Evolutionary conservation across 345 rosid species (phyloP).

Genomic region (Eucalyptus lansdowneana): DNA sequence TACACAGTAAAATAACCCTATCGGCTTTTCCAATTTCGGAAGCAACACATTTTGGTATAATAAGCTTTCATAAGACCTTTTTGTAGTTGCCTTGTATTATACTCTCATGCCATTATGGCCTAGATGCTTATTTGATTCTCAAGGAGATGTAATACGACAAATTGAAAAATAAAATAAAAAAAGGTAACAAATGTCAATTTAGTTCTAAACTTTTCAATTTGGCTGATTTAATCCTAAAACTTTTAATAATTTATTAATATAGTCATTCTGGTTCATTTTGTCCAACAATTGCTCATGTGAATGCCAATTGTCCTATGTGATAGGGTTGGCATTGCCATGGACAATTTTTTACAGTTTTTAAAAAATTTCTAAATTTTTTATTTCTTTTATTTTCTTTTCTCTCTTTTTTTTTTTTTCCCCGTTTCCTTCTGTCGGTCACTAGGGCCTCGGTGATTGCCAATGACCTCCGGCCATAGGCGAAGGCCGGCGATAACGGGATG

Average conservation of each 20-base stretch:
- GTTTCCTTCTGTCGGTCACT: fast-evolving
- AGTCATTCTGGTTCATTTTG: neutral
- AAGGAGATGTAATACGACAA: neutral
- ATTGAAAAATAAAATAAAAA: neutral
- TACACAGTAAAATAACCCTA: neutral
- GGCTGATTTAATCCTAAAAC: fast-evolving
- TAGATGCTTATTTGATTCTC: neutral
- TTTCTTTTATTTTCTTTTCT: fast-evolving
- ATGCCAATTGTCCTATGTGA: fast-evolving
- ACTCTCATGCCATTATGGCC: neutral
- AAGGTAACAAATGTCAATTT: neutral
- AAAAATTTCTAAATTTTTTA: neutral
- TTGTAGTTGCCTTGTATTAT: neutral
- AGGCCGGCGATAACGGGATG: neutral
- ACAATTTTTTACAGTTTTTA: neutral
- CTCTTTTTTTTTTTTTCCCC: fast-evolving
- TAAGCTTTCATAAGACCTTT: neutral
- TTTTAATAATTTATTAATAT: neutral
- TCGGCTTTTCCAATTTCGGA: neutral
- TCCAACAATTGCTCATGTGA: neutral
- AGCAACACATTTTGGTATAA: neutral
- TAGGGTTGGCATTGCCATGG: fast-evolving
- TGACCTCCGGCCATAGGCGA: neutral
- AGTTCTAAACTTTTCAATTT: neutral
- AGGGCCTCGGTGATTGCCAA: neutral